These are phyloP conservation scores for Adansonia rubrostipa DNA, from an alignment of 441 rosid genomes.

Conservation along the genomic window DNA sequence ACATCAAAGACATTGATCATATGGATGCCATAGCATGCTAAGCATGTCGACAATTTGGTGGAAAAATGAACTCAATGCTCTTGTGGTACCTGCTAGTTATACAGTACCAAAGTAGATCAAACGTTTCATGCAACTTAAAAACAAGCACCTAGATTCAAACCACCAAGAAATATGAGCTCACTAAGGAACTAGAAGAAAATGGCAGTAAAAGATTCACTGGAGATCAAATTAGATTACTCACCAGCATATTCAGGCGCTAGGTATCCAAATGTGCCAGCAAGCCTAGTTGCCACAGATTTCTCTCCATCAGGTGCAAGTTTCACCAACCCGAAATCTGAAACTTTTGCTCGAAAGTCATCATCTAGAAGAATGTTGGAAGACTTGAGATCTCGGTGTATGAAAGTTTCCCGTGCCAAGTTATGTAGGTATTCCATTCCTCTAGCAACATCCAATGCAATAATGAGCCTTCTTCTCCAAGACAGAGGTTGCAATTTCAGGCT, in stretches of 20 bases:
- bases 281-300: slow-evolving; percentile 28
- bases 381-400: slow-evolving; percentile 30
- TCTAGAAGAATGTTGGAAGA: slow-evolving; percentile 31
- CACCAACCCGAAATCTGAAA: slow-evolving; percentile 29
- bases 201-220: neutral
- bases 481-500: slow-evolving; percentile 28
- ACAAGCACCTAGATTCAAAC: neutral
- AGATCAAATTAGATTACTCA: slow-evolving; percentile 16
- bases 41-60: neutral
- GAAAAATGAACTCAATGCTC: slow-evolving; percentile 14
- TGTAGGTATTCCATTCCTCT: slow-evolving; percentile 28
- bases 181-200: neutral
- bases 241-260: slow-evolving; percentile 31
- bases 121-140: neutral
- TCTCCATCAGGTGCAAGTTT: slow-evolving; percentile 31
- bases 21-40: neutral
- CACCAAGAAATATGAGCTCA: neutral
- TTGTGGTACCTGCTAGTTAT: neutral
- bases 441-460: slow-evolving; percentile 31
- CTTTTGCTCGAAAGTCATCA: slow-evolving; percentile 24
- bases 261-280: slow-evolving; percentile 31
- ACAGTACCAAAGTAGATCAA: slow-evolving; percentile 4
- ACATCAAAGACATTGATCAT: neutral
- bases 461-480: slow-evolving; percentile 24
- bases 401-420: slow-evolving; percentile 22